Base-by-base conservation (phyloP, 208 protist species). In the Naegleria lovaniensis region DNA sequence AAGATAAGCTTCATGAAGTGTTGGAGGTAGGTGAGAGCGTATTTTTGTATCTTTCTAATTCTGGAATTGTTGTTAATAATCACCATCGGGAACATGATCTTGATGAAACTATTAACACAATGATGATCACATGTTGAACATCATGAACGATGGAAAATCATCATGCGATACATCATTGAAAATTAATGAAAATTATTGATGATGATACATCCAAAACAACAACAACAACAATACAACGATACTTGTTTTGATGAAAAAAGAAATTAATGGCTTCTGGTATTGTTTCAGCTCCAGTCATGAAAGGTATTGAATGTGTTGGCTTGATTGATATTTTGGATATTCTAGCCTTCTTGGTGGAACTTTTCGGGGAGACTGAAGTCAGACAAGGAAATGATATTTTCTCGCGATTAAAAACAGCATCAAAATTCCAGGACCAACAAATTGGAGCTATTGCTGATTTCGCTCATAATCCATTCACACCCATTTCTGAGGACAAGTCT, bases 391-490 rank as follows among this genome's bases (percentile, higher is more conserved):
- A 52, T 36, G 41, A 52, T 29, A 55, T 89, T 39, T 75, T 89
- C 51, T 33, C 22, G 7, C 6, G 85, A 38, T 40, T 89, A n/a
- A 33, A 58, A 41, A 41, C 48, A n/a, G 48, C n/a, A 40, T 19
- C 39, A 40, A 33, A 67, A 38, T 55, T 40, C 51, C 25, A 36
- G 38, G 41, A 38, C 9, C 41, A 89, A 67, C 39, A n/a, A 33
- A 89, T 89, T 41, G 85, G 85, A 22, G 48, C n/a, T n/a, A 89
- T 89, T 41, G 40, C 85, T 41, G 29, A 89, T 40, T 67, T 89
- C 59, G 48, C 19, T 39, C 85, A 89, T 29, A 89, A 89, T 67
- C 48, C 85, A 22, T 67, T 41, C 41, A 89, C 85, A n/a, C 85
- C 85, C 5, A 40, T 89, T 16, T 19, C n/a, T 6, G 16, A 43